Evolutionary conservation across 495 filamentous ascomycete species (phyloP).

Genomic region (Tuber melanosporum): DNA sequence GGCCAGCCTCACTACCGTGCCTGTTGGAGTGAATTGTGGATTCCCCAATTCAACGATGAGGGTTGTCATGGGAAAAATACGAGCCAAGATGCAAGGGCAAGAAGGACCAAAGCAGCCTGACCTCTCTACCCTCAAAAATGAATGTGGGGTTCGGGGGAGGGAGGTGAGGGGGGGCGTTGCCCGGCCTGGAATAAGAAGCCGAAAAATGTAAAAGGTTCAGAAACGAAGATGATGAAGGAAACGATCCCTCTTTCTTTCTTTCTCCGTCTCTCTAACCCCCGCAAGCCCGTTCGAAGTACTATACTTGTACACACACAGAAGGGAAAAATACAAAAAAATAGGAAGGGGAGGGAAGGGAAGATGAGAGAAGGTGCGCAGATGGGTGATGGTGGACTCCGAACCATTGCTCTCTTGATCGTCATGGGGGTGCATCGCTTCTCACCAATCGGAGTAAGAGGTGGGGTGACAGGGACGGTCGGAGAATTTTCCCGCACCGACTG

Average conservation of each 20-base stretch:
- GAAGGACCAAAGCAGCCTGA: neutral
- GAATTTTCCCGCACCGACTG: conserved; percentile 39
- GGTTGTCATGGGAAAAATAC: neutral
- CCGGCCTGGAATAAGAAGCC: conserved; percentile 22
- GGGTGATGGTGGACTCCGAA: neutral
- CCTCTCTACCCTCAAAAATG: conserved; percentile 12
- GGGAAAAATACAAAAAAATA: conserved; percentile 5
- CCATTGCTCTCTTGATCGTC: neutral
- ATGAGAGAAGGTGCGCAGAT: neutral
- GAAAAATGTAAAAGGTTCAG: conserved; percentile 2
- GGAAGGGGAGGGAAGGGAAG: neutral
- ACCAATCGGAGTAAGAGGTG: conserved; percentile 32
- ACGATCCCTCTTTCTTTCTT: conserved; percentile 6
- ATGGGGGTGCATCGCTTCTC: conserved; percentile 1
- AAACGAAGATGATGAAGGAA: neutral
- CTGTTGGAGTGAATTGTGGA: neutral
- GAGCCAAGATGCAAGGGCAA: conserved; percentile 32
- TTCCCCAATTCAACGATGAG: neutral
- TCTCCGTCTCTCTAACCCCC: neutral
- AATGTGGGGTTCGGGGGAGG: conserved; percentile 28
- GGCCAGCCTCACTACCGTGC: neutral
- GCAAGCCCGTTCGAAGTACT: neutral
- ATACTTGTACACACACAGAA: neutral
- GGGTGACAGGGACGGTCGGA: conserved; percentile 25
- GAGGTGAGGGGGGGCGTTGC: neutral